A percentile compares a stretch with the other conserved stretches of the same genome.
phyloP scores from a whole-genome alignment of 2,329 filamentous ascomycete species.

The Diplodia seriata region DNA sequence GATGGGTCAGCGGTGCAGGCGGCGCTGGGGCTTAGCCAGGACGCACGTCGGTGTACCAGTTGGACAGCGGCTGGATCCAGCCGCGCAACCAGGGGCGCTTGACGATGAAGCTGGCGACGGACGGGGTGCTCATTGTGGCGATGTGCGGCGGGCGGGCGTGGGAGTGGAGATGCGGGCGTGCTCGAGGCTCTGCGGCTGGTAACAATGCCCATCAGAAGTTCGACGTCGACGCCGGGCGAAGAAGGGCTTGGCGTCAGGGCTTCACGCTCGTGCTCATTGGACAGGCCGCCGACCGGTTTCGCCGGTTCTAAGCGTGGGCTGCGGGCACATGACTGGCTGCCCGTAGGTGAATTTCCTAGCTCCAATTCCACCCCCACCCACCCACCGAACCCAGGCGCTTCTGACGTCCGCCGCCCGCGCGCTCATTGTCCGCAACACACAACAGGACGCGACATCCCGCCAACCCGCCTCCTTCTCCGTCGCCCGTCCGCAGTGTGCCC shows the following conservation, averaged over 20 bases:
- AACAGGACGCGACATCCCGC: slow-evolving; percentile 8
- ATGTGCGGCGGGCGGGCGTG: slow-evolving; percentile 36
- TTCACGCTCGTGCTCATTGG: slow-evolving; percentile 17
- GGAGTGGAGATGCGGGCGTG: slow-evolving; percentile 33
- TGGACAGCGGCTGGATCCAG: slow-evolving; percentile 79
- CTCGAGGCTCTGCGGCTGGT: slow-evolving; percentile 38
- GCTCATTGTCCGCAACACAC: slow-evolving; percentile 24
- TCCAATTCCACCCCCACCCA: background rate
- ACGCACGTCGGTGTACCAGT: slow-evolving; percentile 77
- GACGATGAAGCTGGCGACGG: slow-evolving; percentile 76
- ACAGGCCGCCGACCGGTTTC: slow-evolving; percentile 1
- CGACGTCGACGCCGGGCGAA: slow-evolving; percentile 7
- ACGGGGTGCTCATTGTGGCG: slow-evolving; percentile 71
- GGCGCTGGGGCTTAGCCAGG: background rate
- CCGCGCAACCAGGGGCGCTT: slow-evolving; percentile 86
- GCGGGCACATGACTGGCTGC: no score
- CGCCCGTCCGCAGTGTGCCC: slow-evolving; percentile 27
- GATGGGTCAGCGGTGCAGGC: slow-evolving; percentile 27
- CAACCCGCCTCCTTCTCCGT: no score
- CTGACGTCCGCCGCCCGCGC: slow-evolving; percentile 29
- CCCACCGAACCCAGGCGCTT: slow-evolving; percentile 19
- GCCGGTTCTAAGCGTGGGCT: background rate
- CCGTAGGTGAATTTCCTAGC: slow-evolving; percentile 10
- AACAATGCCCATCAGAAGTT: slow-evolving; percentile 35
- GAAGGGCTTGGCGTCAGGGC: slow-evolving; percentile 21